A percentile compares a stretch with the other conserved stretches of the same genome.
Conservation (phyloP, 208 protist species). For the Leishmania major region DNA sequence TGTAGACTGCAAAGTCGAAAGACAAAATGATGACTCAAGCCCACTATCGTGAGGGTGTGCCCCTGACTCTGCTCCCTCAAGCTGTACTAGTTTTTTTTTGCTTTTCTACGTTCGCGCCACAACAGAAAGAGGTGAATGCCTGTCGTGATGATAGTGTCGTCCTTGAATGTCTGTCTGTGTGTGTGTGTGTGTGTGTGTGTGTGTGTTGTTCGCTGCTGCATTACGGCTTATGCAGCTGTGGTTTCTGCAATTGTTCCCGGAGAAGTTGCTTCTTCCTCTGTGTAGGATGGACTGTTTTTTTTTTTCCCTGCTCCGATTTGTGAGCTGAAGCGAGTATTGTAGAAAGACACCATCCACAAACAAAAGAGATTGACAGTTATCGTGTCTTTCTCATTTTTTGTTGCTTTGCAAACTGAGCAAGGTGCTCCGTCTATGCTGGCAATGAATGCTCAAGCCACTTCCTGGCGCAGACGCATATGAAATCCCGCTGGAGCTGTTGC, state of each 20-base stretch:
- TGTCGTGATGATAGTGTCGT: neutral
- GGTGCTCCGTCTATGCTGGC: neutral
- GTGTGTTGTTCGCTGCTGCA: neutral
- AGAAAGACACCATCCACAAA: neutral
- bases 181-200: neutral
- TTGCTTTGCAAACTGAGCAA: neutral
- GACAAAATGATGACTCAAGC: too few species aligned
- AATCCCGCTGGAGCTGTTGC: neutral
- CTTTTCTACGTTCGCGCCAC: neutral
- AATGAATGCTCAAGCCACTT: neutral
- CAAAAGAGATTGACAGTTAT: neutral
- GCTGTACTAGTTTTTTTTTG: neutral
- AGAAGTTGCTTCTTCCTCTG: too few species aligned
- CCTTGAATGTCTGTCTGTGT: neutral
- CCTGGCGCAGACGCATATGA: neutral
- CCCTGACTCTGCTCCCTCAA: neutral
- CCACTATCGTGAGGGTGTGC: too few species aligned
- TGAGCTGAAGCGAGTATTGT: neutral
- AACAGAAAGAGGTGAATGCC: neutral
- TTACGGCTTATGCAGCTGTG: neutral
- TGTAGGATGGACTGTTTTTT: neutral
- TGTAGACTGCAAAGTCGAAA: neutral
- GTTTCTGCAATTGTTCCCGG: neutral
- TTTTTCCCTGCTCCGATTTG: slow-evolving; percentile 2
- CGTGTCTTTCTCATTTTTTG: neutral